phyloP scores from a whole-genome alignment of 2,329 filamentous ascomycete genomes.

The Cordyceps cateniannulata region DNA sequence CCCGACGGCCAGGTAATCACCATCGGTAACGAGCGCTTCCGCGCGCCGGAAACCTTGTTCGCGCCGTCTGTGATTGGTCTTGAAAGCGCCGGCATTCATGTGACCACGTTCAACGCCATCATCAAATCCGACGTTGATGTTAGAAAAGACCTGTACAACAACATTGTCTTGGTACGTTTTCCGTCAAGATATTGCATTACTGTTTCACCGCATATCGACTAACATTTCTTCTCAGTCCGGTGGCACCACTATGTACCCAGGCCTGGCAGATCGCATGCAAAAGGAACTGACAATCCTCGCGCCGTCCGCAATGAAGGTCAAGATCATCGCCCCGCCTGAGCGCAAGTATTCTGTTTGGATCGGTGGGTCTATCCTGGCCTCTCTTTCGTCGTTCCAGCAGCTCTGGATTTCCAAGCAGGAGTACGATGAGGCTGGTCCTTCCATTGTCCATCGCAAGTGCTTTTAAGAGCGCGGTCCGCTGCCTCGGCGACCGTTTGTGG shows the following conservation, averaged over 20 bases:
- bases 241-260: slow-evolving; percentile 99
- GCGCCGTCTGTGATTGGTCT: slow-evolving; percentile 97
- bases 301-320: slow-evolving; percentile 99
- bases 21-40: slow-evolving; percentile 99
- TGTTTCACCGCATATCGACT: background rate
- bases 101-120: slow-evolving; percentile 99
- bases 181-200: background rate
- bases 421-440: slow-evolving; percentile 99
- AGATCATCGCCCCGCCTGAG: slow-evolving; percentile 99
- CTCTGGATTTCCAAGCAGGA: slow-evolving; percentile 99
- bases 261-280: slow-evolving; percentile 99
- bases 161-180: slow-evolving; percentile 96
- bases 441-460: slow-evolving; percentile 99
- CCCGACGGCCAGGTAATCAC: slow-evolving; percentile 99
- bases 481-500: background rate
- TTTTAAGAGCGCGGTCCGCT: slow-evolving; percentile 66
- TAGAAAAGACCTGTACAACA: slow-evolving; percentile 99
- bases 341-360: slow-evolving; percentile 99
- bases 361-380: slow-evolving; percentile 99
- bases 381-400: slow-evolving; percentile 99
- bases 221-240: slow-evolving; percentile 61
- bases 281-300: slow-evolving; percentile 99
- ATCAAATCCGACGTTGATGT: slow-evolving; percentile 99
- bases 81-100: slow-evolving; percentile 97
- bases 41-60: slow-evolving; percentile 98